These are phyloP conservation scores for Kazachstania viticola DNA, from an alignment of 805 yeast species.

Conservation along the genomic window DNA sequence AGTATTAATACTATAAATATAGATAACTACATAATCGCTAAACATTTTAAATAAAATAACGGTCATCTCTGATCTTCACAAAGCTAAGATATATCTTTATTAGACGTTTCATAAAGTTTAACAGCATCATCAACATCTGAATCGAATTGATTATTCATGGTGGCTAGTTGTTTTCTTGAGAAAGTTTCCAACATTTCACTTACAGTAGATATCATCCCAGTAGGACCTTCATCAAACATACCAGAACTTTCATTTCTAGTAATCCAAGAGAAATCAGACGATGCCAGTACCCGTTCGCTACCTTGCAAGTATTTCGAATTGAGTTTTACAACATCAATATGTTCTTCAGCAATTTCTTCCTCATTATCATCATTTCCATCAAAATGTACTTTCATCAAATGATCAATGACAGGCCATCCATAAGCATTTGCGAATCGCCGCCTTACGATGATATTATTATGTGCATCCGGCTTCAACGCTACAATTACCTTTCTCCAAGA, in stretches of 20 bases:
- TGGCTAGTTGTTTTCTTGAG: slow-evolving; percentile 18
- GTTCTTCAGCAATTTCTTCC: neutral
- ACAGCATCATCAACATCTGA: slow-evolving; percentile 5
- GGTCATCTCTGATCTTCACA: no score
- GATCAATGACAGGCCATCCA: slow-evolving; percentile 76
- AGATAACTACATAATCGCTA: neutral
- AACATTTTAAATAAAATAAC: slow-evolving; percentile 1
- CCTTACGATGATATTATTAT: slow-evolving; percentile 82
- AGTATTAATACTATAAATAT: neutral
- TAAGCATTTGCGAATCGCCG: slow-evolving; percentile 77
- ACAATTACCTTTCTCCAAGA: slow-evolving; percentile 88
- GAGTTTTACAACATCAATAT: neutral
- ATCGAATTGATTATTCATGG: neutral
- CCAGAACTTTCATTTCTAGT: slow-evolving; percentile 26
- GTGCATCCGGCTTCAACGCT: slow-evolving; percentile 81
- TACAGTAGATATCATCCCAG: slow-evolving; percentile 56
- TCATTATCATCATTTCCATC: slow-evolving; percentile 9
- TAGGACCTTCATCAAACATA: slow-evolving; percentile 49
- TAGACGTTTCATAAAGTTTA: slow-evolving; percentile 3
- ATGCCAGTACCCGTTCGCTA: neutral
- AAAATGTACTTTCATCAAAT: slow-evolving; percentile 50
- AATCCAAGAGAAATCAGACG: slow-evolving; percentile 34
- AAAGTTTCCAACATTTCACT: slow-evolving; percentile 45
- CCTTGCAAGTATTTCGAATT: neutral
- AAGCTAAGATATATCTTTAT: slow-evolving; percentile 4